These are phyloP conservation scores for Neovahlkampfia damariscottae DNA, from an alignment of 78 protist species.

Conservation along the genomic window DNA sequence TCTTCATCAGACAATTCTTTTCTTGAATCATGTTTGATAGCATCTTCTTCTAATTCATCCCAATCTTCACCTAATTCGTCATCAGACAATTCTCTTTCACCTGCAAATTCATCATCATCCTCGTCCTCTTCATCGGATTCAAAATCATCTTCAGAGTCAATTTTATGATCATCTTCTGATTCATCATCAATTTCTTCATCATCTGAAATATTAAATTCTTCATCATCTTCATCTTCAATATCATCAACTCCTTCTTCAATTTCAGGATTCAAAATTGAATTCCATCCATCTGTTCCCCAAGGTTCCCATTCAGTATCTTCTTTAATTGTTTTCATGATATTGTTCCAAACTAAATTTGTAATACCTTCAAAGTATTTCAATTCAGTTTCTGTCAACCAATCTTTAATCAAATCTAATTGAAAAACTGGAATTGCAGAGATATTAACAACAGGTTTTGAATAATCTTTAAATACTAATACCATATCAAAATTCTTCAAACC, in stretches of 20 bases:
- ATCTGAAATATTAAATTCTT: conserved; percentile 9
- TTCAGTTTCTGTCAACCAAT: conserved; percentile 69
- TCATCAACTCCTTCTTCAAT: conserved; percentile 27
- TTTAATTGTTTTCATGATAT: conserved; percentile 47
- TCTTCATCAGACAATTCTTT: neutral
- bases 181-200: conserved; percentile 32
- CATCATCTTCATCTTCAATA: conserved; percentile 21
- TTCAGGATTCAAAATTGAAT: neutral
- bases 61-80: conserved; percentile 21
- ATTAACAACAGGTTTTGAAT: conserved; percentile 31
- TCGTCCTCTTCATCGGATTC: conserved; percentile 14
- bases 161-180: no score
- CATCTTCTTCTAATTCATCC: conserved; percentile 38
- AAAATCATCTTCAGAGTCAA: no score
- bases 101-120: conserved; percentile 42
- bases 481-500: conserved; percentile 67
- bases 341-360: conserved; percentile 55
- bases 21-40: neutral
- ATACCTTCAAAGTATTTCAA: conserved; percentile 63
- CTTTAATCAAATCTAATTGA: conserved; percentile 53
- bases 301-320: conserved; percentile 24
- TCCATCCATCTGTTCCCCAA: neutral
- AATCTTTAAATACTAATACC: conserved; percentile 77
- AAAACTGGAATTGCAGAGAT: conserved; percentile 46
- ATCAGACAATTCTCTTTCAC: conserved; percentile 23